Evolutionary conservation across 1,139 yeast species (phyloP).

Genomic region (Candida mesenterica): DNA sequence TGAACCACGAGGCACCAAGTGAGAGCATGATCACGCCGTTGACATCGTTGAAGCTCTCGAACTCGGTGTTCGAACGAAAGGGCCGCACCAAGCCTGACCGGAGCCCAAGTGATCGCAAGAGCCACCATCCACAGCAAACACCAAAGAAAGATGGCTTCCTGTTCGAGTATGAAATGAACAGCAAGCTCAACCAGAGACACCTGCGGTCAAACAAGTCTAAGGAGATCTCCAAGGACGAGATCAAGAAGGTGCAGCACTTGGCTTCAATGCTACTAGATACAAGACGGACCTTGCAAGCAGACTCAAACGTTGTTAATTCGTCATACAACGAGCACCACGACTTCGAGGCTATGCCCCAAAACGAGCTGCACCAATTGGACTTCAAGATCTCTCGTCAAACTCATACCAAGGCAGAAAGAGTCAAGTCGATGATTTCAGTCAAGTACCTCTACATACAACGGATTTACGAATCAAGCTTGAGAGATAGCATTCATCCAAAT

Average conservation of each 20-base stretch:
- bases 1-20: no score
- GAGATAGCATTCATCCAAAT: slow-evolving; percentile 32
- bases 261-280: slow-evolving; percentile 44
- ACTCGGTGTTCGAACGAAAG: slow-evolving; percentile 5
- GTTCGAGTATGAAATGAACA: slow-evolving; percentile 5
- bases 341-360: slow-evolving; percentile 11
- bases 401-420: slow-evolving; percentile 51
- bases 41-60: slow-evolving; percentile 7
- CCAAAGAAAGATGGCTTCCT: slow-evolving; percentile 9
- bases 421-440: slow-evolving; percentile 48
- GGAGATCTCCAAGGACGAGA: slow-evolving; percentile 13
- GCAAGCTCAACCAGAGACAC: background rate
- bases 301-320: slow-evolving; percentile 38
- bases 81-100: no score
- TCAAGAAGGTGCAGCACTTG: slow-evolving; percentile 42
- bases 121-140: slow-evolving; percentile 1
- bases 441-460: slow-evolving; percentile 51
- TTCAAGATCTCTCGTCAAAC: slow-evolving; percentile 35
- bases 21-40: slow-evolving; percentile 7
- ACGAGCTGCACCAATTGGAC: slow-evolving; percentile 11
- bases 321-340: slow-evolving; percentile 14
- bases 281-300: slow-evolving; percentile 40
- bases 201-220: background rate
- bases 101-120: slow-evolving; percentile 1
- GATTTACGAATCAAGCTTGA: slow-evolving; percentile 20